A percentile compares a stretch with the other conserved stretches of the same genome.
phyloP scores from a whole-genome alignment of 495 filamentous ascomycete genomes.

The Antarctomyces pellizariae region DNA sequence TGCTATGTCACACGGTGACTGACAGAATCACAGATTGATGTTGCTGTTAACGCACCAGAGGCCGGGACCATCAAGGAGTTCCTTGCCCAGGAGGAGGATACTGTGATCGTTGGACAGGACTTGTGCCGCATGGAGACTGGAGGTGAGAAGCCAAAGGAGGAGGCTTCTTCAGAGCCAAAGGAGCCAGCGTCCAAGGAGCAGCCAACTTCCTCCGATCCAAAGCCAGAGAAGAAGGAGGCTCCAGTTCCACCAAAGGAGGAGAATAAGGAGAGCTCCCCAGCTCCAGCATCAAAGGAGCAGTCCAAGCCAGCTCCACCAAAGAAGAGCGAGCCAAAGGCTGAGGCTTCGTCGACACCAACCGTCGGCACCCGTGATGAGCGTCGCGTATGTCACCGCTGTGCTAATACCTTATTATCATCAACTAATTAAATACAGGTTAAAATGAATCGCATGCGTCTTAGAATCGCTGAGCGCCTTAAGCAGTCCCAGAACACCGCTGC shows the following conservation, averaged over 20 bases:
- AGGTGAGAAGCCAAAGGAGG: constrained; percentile 29
- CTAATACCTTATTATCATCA: not conserved
- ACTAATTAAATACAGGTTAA: constrained; percentile 39
- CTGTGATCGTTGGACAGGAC: constrained; percentile 84
- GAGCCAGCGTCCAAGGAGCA: constrained; percentile 32
- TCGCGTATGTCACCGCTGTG: constrained; percentile 31
- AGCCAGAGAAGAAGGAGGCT: constrained; percentile 26
- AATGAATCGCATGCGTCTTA: constrained; percentile 98
- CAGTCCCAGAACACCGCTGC: constrained; percentile 98
- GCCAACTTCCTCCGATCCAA: constrained; percentile 29
- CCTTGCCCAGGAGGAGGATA: constrained; percentile 84
- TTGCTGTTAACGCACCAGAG: constrained; percentile 83
- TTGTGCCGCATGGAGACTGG: constrained; percentile 66
- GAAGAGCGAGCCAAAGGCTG: constrained; percentile 20
- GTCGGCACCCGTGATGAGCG: constrained; percentile 71
- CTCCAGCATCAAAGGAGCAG: constrained; percentile 13
- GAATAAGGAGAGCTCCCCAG: constrained; percentile 18
- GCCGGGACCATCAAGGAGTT: constrained; percentile 82
- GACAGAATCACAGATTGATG: constrained; percentile 40
- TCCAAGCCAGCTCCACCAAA: constrained; percentile 23
- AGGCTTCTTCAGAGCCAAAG: constrained; percentile 32
- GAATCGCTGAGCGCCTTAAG: constrained; percentile 93
- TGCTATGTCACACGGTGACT: constrained; percentile 2
- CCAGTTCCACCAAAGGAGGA: constrained; percentile 18
- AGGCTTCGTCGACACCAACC: constrained; percentile 17